phyloP scores from a whole-genome alignment of 108 stramenopile species.

The Nitzschia sp. region DNA sequence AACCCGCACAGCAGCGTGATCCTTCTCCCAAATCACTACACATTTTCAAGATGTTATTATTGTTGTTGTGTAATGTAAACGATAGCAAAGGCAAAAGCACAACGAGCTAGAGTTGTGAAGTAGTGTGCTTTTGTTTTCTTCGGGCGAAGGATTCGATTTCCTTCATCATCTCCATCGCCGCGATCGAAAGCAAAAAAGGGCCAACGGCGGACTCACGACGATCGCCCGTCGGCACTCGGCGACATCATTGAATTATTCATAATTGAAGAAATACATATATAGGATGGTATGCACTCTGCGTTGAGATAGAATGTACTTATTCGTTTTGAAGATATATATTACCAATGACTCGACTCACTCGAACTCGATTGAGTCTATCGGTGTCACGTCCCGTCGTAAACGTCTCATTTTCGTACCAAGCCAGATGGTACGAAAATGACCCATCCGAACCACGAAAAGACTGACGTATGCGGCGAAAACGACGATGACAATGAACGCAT shows the following conservation, averaged over 20 bases:
- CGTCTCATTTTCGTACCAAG: too few relatives aligned
- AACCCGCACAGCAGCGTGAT: constrained; percentile 81
- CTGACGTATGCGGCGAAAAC: background rate
- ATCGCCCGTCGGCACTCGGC: background rate
- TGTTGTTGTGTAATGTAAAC: background rate
- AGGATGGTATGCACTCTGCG: background rate
- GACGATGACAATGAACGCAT: too few relatives aligned
- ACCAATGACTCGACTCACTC: too few relatives aligned
- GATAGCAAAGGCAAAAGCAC: background rate
- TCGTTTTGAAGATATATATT: background rate
- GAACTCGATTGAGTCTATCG: too few relatives aligned
- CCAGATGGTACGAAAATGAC: too few relatives aligned
- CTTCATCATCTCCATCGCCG: background rate
- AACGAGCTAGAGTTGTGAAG: background rate
- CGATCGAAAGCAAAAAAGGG: background rate
- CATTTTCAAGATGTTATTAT: constrained; percentile 36
- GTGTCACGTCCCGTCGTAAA: too few relatives aligned
- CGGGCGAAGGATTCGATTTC: background rate
- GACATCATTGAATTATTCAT: background rate
- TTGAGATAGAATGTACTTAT: background rate
- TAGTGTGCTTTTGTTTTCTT: background rate
- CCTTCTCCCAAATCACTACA: constrained; percentile 76
- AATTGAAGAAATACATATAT: background rate
- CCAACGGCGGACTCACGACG: background rate
- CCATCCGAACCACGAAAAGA: background rate